Evolutionary conservation across 768 basidiomycete genomes (phyloP).

Genomic region (Rhodocollybia butyracea): DNA sequence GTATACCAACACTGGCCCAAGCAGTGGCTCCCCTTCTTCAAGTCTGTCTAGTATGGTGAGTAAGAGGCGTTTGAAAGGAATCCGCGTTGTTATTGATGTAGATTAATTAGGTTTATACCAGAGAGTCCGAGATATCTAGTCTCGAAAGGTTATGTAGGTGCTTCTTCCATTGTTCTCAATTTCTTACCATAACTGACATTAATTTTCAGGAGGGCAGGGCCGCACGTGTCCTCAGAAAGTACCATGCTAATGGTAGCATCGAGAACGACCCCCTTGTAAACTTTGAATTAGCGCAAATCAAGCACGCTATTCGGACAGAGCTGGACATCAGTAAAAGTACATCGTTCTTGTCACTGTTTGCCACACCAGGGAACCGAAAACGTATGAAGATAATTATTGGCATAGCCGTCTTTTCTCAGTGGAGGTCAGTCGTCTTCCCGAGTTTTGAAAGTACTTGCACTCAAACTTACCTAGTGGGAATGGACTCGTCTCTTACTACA

Average conservation of each 20-base stretch:
- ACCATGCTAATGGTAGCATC: conserved; percentile 63
- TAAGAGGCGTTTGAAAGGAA: not conserved
- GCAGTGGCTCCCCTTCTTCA: conserved; percentile 56
- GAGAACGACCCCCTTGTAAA: conserved; percentile 57
- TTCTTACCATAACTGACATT: not conserved
- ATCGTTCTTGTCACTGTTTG: conserved; percentile 50
- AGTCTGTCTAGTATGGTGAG: conserved; percentile 49
- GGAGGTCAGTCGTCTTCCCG: conserved; percentile 43
- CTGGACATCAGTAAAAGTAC: conserved; percentile 46
- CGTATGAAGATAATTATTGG: conserved; percentile 67
- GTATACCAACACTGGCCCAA: conserved; percentile 63
- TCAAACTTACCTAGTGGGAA: conserved; percentile 44
- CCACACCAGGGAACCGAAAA: conserved; percentile 64
- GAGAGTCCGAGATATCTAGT: conserved; percentile 69
- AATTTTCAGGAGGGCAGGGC: conserved; percentile 52
- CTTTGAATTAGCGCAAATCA: conserved; percentile 63
- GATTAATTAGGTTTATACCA: conserved; percentile 50
- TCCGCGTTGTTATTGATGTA: not conserved
- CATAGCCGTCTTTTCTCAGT: conserved; percentile 71
- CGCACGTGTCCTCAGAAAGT: conserved; percentile 58
- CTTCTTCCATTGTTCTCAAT: not conserved
- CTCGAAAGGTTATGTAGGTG: conserved; percentile 51
- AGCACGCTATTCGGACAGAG: conserved; percentile 63
- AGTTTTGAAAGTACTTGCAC: not conserved
- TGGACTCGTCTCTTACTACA: conserved; percentile 72